phyloP scores from a whole-genome alignment of 164 flowering plant genomes.

The Liquidambar formosana region DNA sequence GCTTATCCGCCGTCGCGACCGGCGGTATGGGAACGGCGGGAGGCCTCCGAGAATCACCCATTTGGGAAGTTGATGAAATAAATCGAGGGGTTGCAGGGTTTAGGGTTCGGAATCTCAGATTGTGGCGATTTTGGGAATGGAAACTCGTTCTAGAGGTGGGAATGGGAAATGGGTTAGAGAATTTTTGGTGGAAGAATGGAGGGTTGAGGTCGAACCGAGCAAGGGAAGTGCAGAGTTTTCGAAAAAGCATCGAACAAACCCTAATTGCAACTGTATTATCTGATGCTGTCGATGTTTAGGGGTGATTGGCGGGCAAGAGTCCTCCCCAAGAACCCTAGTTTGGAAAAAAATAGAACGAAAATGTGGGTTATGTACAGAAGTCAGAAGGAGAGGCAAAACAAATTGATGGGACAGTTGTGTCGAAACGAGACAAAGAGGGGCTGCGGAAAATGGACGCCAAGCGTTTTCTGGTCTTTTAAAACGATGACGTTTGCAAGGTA shows the following conservation, averaged over 20 bases:
- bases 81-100: constrained; percentile 13
- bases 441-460: too few relatives aligned
- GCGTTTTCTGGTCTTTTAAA: too few relatives aligned
- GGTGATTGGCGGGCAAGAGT: too few relatives aligned
- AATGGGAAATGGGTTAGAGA: constrained; percentile 1
- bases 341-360: too few relatives aligned
- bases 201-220: constrained; percentile 23
- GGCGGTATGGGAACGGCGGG: constrained; percentile 38
- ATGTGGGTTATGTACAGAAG: too few relatives aligned
- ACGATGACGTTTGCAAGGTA: too few relatives aligned
- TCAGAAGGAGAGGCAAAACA: too few relatives aligned
- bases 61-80: constrained; percentile 24
- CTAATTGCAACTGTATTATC: too few relatives aligned
- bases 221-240: constrained; percentile 43
- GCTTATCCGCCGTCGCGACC: constrained; percentile 36
- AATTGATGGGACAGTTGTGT: too few relatives aligned
- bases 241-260: constrained; percentile 42
- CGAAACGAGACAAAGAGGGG: too few relatives aligned
- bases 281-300: too few relatives aligned
- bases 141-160: constrained; percentile 4
- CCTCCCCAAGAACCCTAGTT: too few relatives aligned
- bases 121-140: constrained; percentile 1
- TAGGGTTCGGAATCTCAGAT: constrained; percentile 5
- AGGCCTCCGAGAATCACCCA: constrained; percentile 42
- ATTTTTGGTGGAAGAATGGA: constrained; percentile 10